Base-by-base conservation (phyloP, 768 basidiomycete genomes). In the Suillus clintonianus region DNA sequence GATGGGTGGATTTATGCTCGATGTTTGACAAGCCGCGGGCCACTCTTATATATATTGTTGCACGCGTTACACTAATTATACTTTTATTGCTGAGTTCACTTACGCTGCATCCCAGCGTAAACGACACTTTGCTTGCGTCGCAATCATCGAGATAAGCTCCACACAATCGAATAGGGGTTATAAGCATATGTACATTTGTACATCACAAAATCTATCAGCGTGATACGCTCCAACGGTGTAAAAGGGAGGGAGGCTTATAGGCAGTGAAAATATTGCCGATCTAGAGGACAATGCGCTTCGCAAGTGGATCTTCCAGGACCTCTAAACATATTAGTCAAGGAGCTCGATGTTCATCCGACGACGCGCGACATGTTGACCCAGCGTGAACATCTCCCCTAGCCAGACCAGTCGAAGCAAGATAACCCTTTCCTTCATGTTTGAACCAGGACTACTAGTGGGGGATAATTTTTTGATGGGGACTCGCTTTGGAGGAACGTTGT, bases 1-100 rank as follows among this genome's bases (percentile, higher is more conserved):
- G 24, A 72, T 72, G 69, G 69, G 72, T 13, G 72, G 72, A 13
- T 72, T 72, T 58, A 50, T 66, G 1, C 57, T 64, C 13, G 62
- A 48, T 5, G 62, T 39, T 17, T 13, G 43, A 30, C 30, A 42
- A 39, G 9, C 32, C 45, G 11, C 50, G 57, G 15, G 14, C 61
- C 59, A 62, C 59, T 22, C 67, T 54, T 32, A 8, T 66, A 5
- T 71, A 69, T 39, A 42, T 65, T 24, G 6, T 59, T 36, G 65
- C 67, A 11, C 70, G 69, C 6, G 2, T 63, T 8, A 36, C 36
- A 17, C 15, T 69, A 11, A 27, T 70, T 15, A 62, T 63, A 17
- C 50, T 62, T 41, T 13, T 65, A 1, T 60, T 71, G 10, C 10
- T 59, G 17, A 48, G 55, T 30, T 60, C 71, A 10, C 50, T 51